phyloP scores from a whole-genome alignment of 208 protist species.

The Leishmania major region DNA sequence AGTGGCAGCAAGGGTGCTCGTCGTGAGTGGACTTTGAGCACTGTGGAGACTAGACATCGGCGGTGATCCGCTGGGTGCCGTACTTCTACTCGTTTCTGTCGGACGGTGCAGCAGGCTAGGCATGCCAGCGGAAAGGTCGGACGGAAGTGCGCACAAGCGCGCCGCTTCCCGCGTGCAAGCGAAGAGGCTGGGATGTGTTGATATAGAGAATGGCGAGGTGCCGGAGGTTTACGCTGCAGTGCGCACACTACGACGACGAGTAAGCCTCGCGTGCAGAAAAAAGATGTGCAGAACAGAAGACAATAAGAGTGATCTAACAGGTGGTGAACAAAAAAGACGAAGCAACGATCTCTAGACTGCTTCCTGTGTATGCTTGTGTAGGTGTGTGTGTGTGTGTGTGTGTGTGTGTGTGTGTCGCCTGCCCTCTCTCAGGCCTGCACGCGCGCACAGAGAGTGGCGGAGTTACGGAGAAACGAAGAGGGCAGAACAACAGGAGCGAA shows the following conservation, averaged over 20 bases:
- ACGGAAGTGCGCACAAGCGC: not conserved
- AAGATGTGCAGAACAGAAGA: not conserved
- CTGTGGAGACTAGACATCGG: not conserved
- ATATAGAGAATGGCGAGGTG: not conserved
- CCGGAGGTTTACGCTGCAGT: not conserved
- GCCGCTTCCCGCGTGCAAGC: not conserved
- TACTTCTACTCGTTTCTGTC: not conserved
- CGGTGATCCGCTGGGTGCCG: too few species aligned
- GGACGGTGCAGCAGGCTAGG: not conserved
- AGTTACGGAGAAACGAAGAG: not conserved
- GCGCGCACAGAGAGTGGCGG: too few species aligned
- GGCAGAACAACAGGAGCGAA: not conserved
- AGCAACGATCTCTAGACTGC: not conserved
- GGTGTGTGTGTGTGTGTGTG: not conserved
- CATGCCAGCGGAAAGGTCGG: not conserved
- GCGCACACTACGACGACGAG: not conserved
- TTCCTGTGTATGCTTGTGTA: not conserved
- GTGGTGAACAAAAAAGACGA: not conserved
- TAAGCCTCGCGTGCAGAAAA: not conserved
- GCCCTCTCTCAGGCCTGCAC: not conserved
- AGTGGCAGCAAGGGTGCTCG: not conserved
- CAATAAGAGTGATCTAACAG: not conserved
- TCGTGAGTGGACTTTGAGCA: not conserved
- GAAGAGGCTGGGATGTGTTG: not conserved
- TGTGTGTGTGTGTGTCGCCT: not conserved